phyloP scores from a whole-genome alignment of 306 rosid genomes.

The Carpinus fangiana region DNA sequence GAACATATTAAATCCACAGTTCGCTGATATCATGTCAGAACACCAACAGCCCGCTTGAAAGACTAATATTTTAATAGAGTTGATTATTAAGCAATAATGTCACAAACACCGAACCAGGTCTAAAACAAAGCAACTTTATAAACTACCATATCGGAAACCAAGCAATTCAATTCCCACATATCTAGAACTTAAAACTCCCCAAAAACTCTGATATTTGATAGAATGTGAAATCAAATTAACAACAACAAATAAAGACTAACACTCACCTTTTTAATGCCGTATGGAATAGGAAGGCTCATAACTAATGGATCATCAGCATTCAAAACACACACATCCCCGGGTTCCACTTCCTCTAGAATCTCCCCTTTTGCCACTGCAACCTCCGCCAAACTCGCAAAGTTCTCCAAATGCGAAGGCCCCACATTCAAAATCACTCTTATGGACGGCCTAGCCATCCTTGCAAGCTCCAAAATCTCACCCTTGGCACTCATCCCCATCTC shows the following conservation, averaged over 20 bases:
- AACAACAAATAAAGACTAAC: not conserved
- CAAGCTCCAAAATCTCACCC: slow-evolving; percentile 36
- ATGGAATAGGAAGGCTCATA: slow-evolving; percentile 32
- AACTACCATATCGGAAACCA: not conserved
- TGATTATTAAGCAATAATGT: not conserved
- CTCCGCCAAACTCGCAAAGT: slow-evolving; percentile 27
- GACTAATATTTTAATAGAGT: not conserved
- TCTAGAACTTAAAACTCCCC: not conserved
- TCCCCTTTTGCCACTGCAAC: slow-evolving; percentile 34
- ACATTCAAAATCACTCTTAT: slow-evolving; percentile 30
- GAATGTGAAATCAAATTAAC: not conserved
- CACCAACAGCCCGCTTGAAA: not conserved
- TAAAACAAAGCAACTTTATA: slow-evolving; percentile 1
- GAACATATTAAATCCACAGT: not conserved
- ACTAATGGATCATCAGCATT: slow-evolving; percentile 40
- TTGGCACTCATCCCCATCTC: slow-evolving; percentile 33
- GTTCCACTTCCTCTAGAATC: slow-evolving; percentile 24
- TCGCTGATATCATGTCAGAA: not conserved
- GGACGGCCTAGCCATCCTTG: slow-evolving; percentile 27
- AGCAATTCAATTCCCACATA: not conserved
- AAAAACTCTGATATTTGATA: not conserved
- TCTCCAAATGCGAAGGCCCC: slow-evolving; percentile 31
- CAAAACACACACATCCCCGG: slow-evolving; percentile 38
- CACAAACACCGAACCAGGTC: not conserved
- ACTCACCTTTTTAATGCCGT: slow-evolving; percentile 34